A percentile compares a stretch with the other conserved stretches of the same genome.
These are phyloP conservation scores for Chaetoceros muelleri DNA, from an alignment of 108 stramenopile species.

Conservation along the genomic window DNA sequence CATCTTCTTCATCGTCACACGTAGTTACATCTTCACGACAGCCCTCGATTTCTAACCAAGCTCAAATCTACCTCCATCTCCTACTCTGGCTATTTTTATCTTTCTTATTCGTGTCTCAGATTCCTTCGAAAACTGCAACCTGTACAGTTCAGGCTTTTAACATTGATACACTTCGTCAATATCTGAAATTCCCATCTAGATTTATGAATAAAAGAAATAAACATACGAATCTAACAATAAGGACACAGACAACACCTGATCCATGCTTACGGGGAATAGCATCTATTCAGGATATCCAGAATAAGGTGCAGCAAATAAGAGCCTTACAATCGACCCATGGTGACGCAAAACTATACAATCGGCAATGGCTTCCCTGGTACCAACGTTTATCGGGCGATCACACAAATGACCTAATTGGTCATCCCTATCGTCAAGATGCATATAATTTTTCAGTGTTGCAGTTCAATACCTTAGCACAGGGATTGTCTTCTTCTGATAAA, in stretches of 20 bases:
- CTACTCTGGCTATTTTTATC: too few relatives aligned
- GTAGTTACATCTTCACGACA: too few relatives aligned
- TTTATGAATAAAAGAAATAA: too few relatives aligned
- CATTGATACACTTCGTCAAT: too few relatives aligned
- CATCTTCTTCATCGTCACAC: too few relatives aligned
- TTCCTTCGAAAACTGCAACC: too few relatives aligned
- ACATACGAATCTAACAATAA: not conserved
- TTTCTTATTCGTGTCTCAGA: too few relatives aligned
- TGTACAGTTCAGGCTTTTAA: too few relatives aligned
- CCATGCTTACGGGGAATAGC: not conserved
- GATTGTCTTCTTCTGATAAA: constrained; percentile 30
- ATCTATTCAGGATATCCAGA: not conserved
- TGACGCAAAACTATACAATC: not conserved
- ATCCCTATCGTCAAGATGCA: not conserved
- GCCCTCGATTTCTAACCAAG: too few relatives aligned
- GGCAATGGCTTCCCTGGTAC: not conserved
- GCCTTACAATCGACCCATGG: not conserved
- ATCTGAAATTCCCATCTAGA: too few relatives aligned
- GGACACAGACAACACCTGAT: not conserved
- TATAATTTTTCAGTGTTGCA: constrained; percentile 20
- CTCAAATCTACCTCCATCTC: too few relatives aligned
- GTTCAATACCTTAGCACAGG: constrained; percentile 40
- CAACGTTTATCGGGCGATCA: not conserved
- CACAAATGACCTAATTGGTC: too few relatives aligned
- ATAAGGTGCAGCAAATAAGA: not conserved